Base-by-base conservation (phyloP, 441 rosid species). In the Populus hybrid region DNA sequence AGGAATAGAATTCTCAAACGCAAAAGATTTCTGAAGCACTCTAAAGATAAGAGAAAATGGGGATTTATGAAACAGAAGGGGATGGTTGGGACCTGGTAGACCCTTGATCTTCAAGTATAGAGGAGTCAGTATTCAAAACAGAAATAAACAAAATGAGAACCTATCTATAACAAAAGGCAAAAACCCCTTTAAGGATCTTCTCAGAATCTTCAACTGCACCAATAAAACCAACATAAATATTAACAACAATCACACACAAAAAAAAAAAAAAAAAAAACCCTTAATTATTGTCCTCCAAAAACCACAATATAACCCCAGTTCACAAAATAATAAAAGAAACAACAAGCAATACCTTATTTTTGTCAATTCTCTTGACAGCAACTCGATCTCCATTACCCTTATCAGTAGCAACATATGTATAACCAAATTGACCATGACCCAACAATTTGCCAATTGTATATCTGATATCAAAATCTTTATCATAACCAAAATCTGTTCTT, bases 351-450 rank as follows among this genome's bases (percentile, higher is more conserved):
- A 93, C 99, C 98, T 94, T 96, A 67, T 76, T 90, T 86, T 96
- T 96, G 71, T 96, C 98, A 84, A 96, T 94, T 80, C 84, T 91
- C 84, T 96, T 96, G 12, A 92, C 99, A 2, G 99, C 99, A 42
- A 91, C 93, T 24, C 94, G 97, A 88, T 94, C 91, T 59, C 98
- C 98, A 75, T 71, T 88, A 42, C 21, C 57, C 84, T 91, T 94
- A 76, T 91, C 87, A 59, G 82, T 85, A 79, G 99, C 98, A 70
- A 92, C 98, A 78, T 91, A 96, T 26, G 99, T 96, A 65, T 94
- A 96, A 19, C 99, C 99, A 82, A 96, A 96, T 82, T 96, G 99
- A 18, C 99, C 99, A 77, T 96, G 98, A 18, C 99, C 99, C 28
- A 96, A 79, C 85, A 96, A 79, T 81, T 96, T 94, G 14, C 99